These are phyloP conservation scores for Diatrype stigma DNA, from an alignment of 2,329 filamentous ascomycete genomes.

Conservation along the genomic window DNA sequence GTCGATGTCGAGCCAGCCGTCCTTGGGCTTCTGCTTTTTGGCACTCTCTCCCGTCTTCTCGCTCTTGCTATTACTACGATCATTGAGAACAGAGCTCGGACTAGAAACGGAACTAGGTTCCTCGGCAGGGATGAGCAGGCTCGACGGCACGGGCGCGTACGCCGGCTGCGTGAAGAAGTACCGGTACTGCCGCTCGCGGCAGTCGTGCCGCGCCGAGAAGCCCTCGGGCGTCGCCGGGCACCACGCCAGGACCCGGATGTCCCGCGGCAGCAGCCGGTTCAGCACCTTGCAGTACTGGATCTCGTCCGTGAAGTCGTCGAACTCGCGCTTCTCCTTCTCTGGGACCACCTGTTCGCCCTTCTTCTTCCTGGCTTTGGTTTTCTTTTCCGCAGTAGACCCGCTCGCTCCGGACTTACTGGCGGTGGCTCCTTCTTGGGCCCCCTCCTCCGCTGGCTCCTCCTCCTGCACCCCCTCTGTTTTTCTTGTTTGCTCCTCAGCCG, in stretches of 20 bases:
- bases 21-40: slow-evolving; percentile 33
- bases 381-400: slow-evolving; percentile 19
- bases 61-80: not conserved
- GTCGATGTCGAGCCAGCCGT: slow-evolving; percentile 82
- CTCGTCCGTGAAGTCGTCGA: slow-evolving; percentile 74
- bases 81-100: too few species aligned
- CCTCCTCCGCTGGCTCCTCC: too few species aligned
- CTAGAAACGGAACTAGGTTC: slow-evolving; percentile 28
- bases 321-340: slow-evolving; percentile 26
- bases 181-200: slow-evolving; percentile 83
- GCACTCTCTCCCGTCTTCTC: not conserved
- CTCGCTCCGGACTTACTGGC: slow-evolving; percentile 12
- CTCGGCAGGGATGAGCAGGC: too few species aligned
- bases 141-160: slow-evolving; percentile 63
- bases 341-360: slow-evolving; percentile 12
- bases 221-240: slow-evolving; percentile 73
- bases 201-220: slow-evolving; percentile 91
- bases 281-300: slow-evolving; percentile 77
- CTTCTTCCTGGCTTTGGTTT: not conserved
- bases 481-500: slow-evolving; percentile 3
- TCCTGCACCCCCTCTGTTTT: slow-evolving; percentile 5
- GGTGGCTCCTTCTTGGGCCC: too few species aligned
- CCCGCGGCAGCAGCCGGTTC: slow-evolving; percentile 81
- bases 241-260: slow-evolving; percentile 91
- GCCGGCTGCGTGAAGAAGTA: slow-evolving; percentile 98